Percentiles rank a stretch among this genome's conserved stretches.
Conservation (phyloP, 306 rosid species). For the Fagus sylvatica region DNA sequence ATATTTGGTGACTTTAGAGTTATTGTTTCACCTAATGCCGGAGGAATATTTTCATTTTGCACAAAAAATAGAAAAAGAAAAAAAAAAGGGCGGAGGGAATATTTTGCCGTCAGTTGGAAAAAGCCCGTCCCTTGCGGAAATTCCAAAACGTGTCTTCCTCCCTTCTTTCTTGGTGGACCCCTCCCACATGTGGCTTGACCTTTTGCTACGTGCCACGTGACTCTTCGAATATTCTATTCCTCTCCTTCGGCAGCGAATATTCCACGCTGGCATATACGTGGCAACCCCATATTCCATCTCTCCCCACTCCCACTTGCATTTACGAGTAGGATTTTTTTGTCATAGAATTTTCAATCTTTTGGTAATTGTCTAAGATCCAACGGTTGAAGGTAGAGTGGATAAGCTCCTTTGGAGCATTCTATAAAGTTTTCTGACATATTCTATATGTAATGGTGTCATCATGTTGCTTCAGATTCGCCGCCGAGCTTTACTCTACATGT, state of each 20-base stretch:
- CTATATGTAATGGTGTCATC: background rate
- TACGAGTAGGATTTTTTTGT: background rate
- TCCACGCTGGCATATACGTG: constrained; percentile 57
- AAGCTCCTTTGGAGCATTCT: background rate
- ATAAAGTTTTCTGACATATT: background rate
- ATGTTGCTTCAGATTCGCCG: constrained; percentile 52
- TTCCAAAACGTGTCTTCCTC: constrained; percentile 30
- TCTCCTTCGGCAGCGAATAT: constrained; percentile 51
- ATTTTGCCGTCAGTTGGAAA: constrained; percentile 38
- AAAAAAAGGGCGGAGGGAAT: constrained; percentile 17
- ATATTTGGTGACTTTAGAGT: too few species aligned
- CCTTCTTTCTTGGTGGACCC: background rate
- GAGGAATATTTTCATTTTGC: too few species aligned
- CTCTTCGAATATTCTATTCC: constrained; percentile 35
- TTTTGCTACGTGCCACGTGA: constrained; percentile 38
- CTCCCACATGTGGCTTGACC: constrained; percentile 1
- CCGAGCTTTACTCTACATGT: constrained; percentile 62
- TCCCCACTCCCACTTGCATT: background rate
- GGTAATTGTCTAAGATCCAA: background rate
- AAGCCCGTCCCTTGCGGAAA: constrained; percentile 38
- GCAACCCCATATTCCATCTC: background rate
- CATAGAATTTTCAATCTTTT: background rate
- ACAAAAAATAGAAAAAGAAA: too few species aligned
- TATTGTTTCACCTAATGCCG: too few species aligned
- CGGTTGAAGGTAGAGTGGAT: background rate